phyloP scores from a whole-genome alignment of 208 protist species.

The Leishmania major region DNA sequence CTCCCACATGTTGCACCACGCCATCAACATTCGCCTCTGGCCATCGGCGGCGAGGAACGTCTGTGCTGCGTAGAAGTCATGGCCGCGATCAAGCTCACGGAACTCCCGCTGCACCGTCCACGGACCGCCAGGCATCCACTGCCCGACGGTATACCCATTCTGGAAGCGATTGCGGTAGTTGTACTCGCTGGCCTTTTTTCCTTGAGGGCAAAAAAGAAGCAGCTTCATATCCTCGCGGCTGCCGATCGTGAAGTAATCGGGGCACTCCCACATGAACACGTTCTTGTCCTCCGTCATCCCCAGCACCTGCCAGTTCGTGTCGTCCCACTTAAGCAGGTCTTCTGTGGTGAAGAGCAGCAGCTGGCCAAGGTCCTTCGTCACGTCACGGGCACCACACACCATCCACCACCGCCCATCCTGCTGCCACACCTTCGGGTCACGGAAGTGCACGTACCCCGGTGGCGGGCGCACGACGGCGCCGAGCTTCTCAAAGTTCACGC shows the following conservation, averaged over 20 bases:
- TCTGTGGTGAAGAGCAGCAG: constrained; percentile 36
- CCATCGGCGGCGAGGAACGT: constrained; percentile 40
- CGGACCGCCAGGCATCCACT: constrained; percentile 13
- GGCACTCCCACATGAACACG: constrained; percentile 19
- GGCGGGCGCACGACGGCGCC: constrained; percentile 33
- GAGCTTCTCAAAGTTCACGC: constrained; percentile 42
- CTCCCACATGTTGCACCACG: constrained; percentile 47
- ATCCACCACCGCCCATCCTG: constrained; percentile 43
- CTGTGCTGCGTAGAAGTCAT: constrained; percentile 51
- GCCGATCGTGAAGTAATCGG: constrained; percentile 15
- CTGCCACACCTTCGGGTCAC: constrained; percentile 48
- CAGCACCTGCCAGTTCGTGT: constrained; percentile 28
- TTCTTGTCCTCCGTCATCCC: constrained; percentile 36
- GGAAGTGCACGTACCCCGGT: constrained; percentile 38
- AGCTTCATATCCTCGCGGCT: constrained; percentile 1
- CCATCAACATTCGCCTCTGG: constrained; percentile 32
- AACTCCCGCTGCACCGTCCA: constrained; percentile 31
- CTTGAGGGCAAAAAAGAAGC: constrained; percentile 42
- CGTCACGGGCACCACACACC: constrained; percentile 40
- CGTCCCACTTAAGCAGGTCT: constrained; percentile 31
- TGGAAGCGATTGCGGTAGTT: constrained; percentile 43
- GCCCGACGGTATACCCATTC: constrained; percentile 27
- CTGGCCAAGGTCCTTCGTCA: constrained; percentile 34
- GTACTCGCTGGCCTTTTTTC: constrained; percentile 22
- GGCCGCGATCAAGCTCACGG: constrained; percentile 37